A percentile compares a stretch with the other conserved stretches of the same genome.
These are phyloP conservation scores for Phytopythium montanum DNA, from an alignment of 352 stramenopile species.

Conservation along the genomic window DNA sequence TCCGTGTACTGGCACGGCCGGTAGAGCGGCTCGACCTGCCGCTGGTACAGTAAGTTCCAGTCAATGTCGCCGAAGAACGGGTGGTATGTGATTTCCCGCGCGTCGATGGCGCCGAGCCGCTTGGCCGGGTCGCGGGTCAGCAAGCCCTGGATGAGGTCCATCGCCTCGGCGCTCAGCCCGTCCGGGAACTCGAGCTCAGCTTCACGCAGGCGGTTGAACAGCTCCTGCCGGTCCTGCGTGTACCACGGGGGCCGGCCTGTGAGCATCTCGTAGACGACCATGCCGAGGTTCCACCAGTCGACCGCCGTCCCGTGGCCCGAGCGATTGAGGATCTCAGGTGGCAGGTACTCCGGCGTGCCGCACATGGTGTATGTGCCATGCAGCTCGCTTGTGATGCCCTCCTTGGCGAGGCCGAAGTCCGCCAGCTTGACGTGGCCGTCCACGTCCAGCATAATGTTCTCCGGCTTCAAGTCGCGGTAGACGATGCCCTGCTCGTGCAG, in stretches of 20 bases:
- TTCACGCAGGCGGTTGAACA: slow-evolving; percentile 65
- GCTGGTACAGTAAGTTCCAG: slow-evolving; percentile 78
- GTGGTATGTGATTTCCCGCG: slow-evolving; percentile 77
- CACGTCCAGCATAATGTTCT: slow-evolving; percentile 88
- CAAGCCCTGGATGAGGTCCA: slow-evolving; percentile 83
- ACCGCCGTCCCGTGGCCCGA: slow-evolving; percentile 71
- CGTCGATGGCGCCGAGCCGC: slow-evolving; percentile 86
- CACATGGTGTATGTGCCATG: slow-evolving; percentile 84
- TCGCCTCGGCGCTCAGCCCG: slow-evolving; percentile 56
- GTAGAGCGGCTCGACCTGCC: slow-evolving; percentile 74
- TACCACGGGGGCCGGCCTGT: slow-evolving; percentile 77
- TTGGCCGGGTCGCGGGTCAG: slow-evolving; percentile 91
- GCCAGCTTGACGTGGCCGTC: slow-evolving; percentile 80
- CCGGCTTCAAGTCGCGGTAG: slow-evolving; percentile 80
- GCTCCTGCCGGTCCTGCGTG: slow-evolving; percentile 70
- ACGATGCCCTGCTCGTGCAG: slow-evolving; percentile 84
- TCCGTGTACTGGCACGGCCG: slow-evolving; percentile 81
- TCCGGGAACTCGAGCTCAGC: slow-evolving; percentile 73
- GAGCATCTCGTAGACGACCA: slow-evolving; percentile 84
- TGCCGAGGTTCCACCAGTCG: slow-evolving; percentile 86
- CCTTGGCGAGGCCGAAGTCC: slow-evolving; percentile 79
- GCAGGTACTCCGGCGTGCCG: slow-evolving; percentile 84
- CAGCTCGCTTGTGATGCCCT: slow-evolving; percentile 68
- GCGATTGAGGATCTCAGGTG: slow-evolving; percentile 81
- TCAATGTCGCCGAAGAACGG: slow-evolving; percentile 81